These are phyloP conservation scores for Cladophialophora exuberans DNA, from an alignment of 2,329 filamentous ascomycete genomes.

Conservation along the genomic window DNA sequence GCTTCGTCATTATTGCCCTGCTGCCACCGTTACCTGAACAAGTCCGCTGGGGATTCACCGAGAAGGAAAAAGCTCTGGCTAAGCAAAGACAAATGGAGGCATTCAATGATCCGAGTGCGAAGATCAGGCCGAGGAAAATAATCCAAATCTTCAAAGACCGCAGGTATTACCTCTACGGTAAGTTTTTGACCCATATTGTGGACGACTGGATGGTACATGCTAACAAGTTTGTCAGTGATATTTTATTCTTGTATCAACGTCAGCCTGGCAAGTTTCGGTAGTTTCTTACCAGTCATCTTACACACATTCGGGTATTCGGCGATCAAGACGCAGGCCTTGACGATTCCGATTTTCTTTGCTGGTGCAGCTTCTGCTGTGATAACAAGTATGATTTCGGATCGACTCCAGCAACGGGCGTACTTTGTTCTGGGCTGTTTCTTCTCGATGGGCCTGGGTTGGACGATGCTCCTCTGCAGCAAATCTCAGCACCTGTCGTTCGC, in stretches of 20 bases:
- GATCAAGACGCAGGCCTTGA: constrained; percentile 1
- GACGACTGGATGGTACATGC: too few species aligned
- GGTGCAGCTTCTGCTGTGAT: not conserved
- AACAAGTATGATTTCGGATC: not conserved
- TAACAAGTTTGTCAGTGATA: not conserved
- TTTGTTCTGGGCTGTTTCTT: not conserved
- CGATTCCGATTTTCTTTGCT: constrained; percentile 5
- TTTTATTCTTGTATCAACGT: not conserved
- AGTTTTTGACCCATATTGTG: too few species aligned
- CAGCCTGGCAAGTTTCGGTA: not conserved
- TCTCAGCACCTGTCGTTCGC: not conserved
- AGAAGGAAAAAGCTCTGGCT: constrained; percentile 9
- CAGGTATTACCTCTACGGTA: not conserved
- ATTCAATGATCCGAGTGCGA: constrained; percentile 7
- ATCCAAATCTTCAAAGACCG: not conserved
- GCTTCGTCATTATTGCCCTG: constrained; percentile 5
- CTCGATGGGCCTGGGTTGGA: not conserved
- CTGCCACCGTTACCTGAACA: constrained; percentile 11
- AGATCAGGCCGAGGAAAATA: constrained; percentile 3
- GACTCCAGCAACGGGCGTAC: not conserved
- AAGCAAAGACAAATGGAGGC: constrained; percentile 1
- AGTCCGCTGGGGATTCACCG: constrained; percentile 3
- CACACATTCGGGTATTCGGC: not conserved
- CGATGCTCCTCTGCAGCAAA: not conserved
- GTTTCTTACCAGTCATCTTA: constrained; percentile 13